Evolutionary conservation across 306 rosid species (phyloP), one percentile per base, ranked within the genome.

Genomic region (Pterocarpus macrocarpus): DNA sequence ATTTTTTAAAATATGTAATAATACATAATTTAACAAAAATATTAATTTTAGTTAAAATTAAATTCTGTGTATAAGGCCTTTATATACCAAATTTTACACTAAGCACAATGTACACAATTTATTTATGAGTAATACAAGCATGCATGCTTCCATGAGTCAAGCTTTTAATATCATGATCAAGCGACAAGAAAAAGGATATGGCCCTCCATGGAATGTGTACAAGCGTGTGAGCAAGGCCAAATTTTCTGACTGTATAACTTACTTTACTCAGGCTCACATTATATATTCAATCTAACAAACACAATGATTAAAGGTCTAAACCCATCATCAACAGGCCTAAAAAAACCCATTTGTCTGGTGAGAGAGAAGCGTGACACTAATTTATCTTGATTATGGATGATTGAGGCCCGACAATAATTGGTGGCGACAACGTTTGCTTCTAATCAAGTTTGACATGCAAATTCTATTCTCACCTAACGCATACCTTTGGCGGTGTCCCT

Each of bases 281-380:
- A 43, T 10, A n/a, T 5, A 55, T 75, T 64, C 36, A 77, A 69
- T 85, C 55, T 73, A 83, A 86, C 85, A 66, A 86, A 83, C 88
- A 68, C 71, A 86, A 92, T 92, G 82, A 92, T 94, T 89, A 90
- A 90, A 88, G 90, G 64, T 38, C 13, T 73, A 73, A 81, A 35
- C 85, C 67, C 87, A 89, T 89, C 63, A 92, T 88, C 80, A 79
- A 58, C 3, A 47, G 65, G 53, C 85, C 77, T 69, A 12, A 87
- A 83, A 83, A 73, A 77, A 67, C 72, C 84, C 32, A 59, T 57
- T 80, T 89, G 90, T 87, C 89, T 70, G 81, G 84, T 80, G 69
- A 76, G 73, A 67, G 52, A 75, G 75, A 72, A 70, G 76, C 79
- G 68, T 69, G 83, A 14, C 10, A 39, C 47, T 81, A 75, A 81